Base-by-base conservation (phyloP, 345 rosid genomes). In the Sisymbrium irio region DNA sequence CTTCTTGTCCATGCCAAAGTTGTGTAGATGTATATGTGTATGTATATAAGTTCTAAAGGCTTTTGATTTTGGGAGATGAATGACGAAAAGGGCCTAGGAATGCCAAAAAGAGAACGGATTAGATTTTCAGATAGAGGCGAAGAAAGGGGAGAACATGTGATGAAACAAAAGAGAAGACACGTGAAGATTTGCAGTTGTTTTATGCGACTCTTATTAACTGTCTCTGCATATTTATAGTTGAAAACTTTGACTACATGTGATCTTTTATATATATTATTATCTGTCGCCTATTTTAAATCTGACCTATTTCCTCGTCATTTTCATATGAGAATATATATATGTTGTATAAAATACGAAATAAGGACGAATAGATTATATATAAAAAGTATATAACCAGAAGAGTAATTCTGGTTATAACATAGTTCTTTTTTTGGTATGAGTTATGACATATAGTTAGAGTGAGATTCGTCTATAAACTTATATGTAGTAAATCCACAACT, bases 1-100 rank as follows among this genome's bases (percentile, higher is more conserved):
- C 41, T 76, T 76, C 59, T 76, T 76, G 60, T 76, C 80, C 80
- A 77, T 77, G 46, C 15, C 53, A 64, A 57, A 70, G 44, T 54
- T 56, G 51, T 37, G 45, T 33, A 60, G 44, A 45, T 75, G 57
- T 30, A 67, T 59, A 50, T 28, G 50, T 59, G 37, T 54, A 30
- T 75, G n/a, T 39, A 20, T 45, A 28, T 22, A 20, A 30, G 3
- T 1, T 17, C 37, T 7, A 4, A 19, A 33, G 32, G 27, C 35
- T 2, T 67, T 61, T 35, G 12, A 11, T 44, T 54, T 3, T 30
- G 62, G 44, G 46, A 74, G 61, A 39, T 75, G 40, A 35, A 17
- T 3, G 1, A 75, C 53, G 41, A 47, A 57, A 46, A 51, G 32
- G 47, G 59, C 63, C 56, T 76, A 61, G 65, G 59, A 37, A 56